Conservation (phyloP, 208 protist species). For the Crithidia sp. region DNA sequence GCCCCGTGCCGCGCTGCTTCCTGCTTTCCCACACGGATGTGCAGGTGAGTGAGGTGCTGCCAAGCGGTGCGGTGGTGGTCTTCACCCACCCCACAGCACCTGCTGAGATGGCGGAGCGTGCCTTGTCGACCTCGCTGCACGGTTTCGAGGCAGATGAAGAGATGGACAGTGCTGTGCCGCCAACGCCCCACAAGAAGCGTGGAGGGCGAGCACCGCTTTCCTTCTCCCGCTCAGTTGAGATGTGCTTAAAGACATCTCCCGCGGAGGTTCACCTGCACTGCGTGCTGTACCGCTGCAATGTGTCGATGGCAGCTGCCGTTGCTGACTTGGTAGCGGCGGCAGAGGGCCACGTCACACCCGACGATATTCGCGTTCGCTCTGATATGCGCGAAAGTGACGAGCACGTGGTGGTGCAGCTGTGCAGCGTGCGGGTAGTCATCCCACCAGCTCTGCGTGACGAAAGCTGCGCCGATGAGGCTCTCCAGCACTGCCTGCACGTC, state of each 20-base stretch:
- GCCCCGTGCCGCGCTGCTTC: slow-evolving; percentile 23
- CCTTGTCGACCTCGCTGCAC: too few species aligned
- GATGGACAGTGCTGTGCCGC: background rate
- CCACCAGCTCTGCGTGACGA: slow-evolving; percentile 8
- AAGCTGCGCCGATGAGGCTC: slow-evolving; percentile 8
- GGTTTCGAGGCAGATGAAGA: background rate
- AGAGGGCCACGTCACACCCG: slow-evolving; percentile 27
- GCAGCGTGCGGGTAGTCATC: slow-evolving; percentile 41
- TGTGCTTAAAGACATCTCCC: slow-evolving; percentile 4
- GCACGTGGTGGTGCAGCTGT: slow-evolving; percentile 60
- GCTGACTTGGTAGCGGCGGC: slow-evolving; percentile 35
- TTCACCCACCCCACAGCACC: slow-evolving; percentile 61
- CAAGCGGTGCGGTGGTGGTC: slow-evolving; percentile 62
- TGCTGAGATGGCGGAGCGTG: slow-evolving; percentile 18
- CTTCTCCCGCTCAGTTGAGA: slow-evolving; percentile 22
- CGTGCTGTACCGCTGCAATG: slow-evolving; percentile 62
- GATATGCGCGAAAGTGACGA: slow-evolving; percentile 28
- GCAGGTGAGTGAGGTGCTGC: slow-evolving; percentile 75
- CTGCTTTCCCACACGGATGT: slow-evolving; percentile 56
- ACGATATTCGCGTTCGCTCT: slow-evolving; percentile 14
- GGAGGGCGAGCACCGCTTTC: background rate
- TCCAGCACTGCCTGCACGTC: slow-evolving; percentile 40
- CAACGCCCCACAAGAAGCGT: background rate
- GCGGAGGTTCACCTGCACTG: slow-evolving; percentile 55
- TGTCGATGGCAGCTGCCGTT: slow-evolving; percentile 44